Evolutionary conservation across 345 rosid species (phyloP), one percentile per base, ranked within the genome.

Genomic region (Barbarea vulgaris): DNA sequence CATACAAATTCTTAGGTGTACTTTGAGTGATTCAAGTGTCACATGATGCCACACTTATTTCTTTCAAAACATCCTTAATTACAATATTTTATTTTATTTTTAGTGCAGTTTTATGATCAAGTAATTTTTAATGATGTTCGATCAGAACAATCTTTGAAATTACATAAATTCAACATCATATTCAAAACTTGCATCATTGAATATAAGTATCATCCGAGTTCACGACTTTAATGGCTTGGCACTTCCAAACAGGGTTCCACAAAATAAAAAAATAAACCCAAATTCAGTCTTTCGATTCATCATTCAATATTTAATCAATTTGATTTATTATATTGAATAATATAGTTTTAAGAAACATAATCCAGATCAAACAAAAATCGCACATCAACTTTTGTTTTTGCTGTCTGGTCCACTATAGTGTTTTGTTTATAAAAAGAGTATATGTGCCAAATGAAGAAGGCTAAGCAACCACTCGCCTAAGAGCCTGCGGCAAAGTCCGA

Each of bases 1-100:
- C 41, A 67, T 67, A 59, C 74, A 75, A 75, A 48, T 67, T 59
- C 28, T 55, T 30, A 73, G 36, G 47, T 31, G 64, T 64, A 64
- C 48, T 15, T 54, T 42, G 14, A 31, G 72, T 74, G 37, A 55
- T 64, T 64, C 39, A 64, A 64, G 15, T 64, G 36, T 54, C 64
- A 64, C 64, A 73, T 64, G 65, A 73, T 64, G 44, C 71, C 57
- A 64, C 34, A 31, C 58, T 73, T 9, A 64, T 41, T 30, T 63
- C 33, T 39, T 27, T 53, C 47, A 14, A 63, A 73, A 9, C 63
- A 73, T 37, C 62, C 15, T 63, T 71, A 72, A 3, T 39, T 52
- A 54, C 33, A 51, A 12, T 22, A 18, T 31, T n/a, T 56, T 18
- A 28, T 4, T 39, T 39, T 21, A 31, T 12, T 9, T 9, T 10